Percentiles rank a stretch among this genome's conserved stretches.
phyloP scores from a whole-genome alignment of 2,329 filamentous ascomycete genomes.

The Podosphaera xanthii region DNA sequence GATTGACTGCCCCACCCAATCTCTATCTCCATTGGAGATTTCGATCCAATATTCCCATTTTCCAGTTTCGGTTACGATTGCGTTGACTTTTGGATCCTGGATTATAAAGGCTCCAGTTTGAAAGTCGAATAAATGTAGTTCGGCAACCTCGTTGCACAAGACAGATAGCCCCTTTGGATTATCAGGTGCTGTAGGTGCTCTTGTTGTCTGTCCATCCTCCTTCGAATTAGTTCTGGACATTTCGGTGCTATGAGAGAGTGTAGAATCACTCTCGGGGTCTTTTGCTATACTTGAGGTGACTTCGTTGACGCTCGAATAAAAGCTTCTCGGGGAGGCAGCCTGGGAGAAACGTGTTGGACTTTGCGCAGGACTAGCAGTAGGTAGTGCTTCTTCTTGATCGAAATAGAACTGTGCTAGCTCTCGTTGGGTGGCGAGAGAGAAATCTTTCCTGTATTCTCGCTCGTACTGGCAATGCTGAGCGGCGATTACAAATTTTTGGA shows the following conservation, averaged over 20 bases:
- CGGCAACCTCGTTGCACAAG: slow-evolving; percentile 51
- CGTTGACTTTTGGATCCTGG: slow-evolving; percentile 35
- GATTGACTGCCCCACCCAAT: slow-evolving; percentile 73
- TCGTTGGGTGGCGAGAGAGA: slow-evolving; percentile 56
- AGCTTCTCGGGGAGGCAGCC: slow-evolving; percentile 4
- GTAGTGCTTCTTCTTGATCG: slow-evolving; percentile 36
- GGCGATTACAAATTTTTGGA: slow-evolving; percentile 58
- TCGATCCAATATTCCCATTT: slow-evolving; percentile 94
- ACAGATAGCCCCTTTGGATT: slow-evolving; percentile 49
- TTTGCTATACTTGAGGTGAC: background rate
- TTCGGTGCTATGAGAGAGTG: slow-evolving; percentile 7
- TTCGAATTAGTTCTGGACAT: slow-evolving; percentile 5
- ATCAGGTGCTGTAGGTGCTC: slow-evolving; percentile 33
- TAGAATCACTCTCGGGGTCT: slow-evolving; percentile 17
- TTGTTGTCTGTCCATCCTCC: slow-evolving; percentile 25
- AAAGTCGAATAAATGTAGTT: slow-evolving; percentile 89
- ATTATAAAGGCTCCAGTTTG: slow-evolving; percentile 57
- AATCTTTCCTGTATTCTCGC: slow-evolving; percentile 65
- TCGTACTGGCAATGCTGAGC: slow-evolving; percentile 94
- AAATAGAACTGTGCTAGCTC: slow-evolving; percentile 74
- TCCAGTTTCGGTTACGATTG: slow-evolving; percentile 66
- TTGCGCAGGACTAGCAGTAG: slow-evolving; percentile 34
- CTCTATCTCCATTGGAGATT: slow-evolving; percentile 48
- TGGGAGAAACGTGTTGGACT: slow-evolving; percentile 25
- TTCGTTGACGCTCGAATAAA: background rate